phyloP scores from a whole-genome alignment of 2,329 filamentous ascomycete species.

The Fusarium piperis region DNA sequence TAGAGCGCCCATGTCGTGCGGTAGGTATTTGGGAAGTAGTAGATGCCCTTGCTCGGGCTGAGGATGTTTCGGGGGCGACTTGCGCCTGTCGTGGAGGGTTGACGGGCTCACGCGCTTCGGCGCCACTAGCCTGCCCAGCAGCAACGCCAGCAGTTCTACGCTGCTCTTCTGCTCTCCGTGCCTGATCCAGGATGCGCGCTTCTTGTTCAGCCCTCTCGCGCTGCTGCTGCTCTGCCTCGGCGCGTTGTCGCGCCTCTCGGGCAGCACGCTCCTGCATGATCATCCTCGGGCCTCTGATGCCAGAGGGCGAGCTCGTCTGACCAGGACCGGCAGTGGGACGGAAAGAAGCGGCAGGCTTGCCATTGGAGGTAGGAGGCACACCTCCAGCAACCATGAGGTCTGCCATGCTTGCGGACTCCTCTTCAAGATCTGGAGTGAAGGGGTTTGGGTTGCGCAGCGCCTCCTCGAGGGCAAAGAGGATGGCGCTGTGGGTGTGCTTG shows the following conservation, averaged over 20 bases:
- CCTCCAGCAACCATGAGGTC: slow-evolving; percentile 73
- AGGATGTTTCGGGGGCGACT: slow-evolving; percentile 39
- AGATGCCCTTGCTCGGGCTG: slow-evolving; percentile 40
- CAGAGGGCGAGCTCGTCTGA: slow-evolving; percentile 66
- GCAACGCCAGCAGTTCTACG: slow-evolving; percentile 66
- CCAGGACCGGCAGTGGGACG: slow-evolving; percentile 60
- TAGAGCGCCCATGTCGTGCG: slow-evolving; percentile 33
- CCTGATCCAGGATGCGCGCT: slow-evolving; percentile 63
- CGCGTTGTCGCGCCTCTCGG: slow-evolving; percentile 76
- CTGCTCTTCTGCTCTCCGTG: slow-evolving; percentile 62
- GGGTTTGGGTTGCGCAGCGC: slow-evolving; percentile 82
- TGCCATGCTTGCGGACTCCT: slow-evolving; percentile 93
- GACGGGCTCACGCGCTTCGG: slow-evolving; percentile 44
- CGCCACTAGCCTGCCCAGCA: slow-evolving; percentile 46
- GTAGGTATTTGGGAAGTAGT: slow-evolving; percentile 40
- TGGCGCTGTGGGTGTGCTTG: slow-evolving; percentile 84
- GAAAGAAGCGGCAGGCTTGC: slow-evolving; percentile 58
- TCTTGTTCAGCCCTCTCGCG: slow-evolving; percentile 68
- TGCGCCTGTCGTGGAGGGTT: slow-evolving; percentile 48
- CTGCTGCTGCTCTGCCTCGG: slow-evolving; percentile 71
- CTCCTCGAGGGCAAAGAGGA: slow-evolving; percentile 92
- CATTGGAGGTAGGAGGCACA: slow-evolving; percentile 63
- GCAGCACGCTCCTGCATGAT: slow-evolving; percentile 90
- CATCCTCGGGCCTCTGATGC: slow-evolving; percentile 85
- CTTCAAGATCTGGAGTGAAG: slow-evolving; percentile 84